These are phyloP conservation scores for Xanthoceras sorbifolium DNA, from an alignment of 345 rosid species.

Conservation along the genomic window DNA sequence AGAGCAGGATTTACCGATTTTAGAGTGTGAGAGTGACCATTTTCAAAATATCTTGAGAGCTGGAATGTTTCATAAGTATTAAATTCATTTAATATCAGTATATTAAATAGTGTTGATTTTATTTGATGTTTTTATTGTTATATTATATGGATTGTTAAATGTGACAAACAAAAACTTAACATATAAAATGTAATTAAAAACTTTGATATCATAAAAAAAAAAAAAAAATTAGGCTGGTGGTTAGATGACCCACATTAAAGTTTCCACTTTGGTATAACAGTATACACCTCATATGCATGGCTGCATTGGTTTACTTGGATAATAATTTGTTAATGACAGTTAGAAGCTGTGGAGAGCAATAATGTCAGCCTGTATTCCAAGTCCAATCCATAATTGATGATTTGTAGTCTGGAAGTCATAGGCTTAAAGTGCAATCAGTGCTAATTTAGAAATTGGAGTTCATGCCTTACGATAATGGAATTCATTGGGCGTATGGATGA, in stretches of 20 bases:
- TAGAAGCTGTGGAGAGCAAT: neutral
- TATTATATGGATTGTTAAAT: too few relatives aligned
- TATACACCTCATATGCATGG: neutral
- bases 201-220: too few relatives aligned
- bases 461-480: neutral
- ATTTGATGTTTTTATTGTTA: too few relatives aligned
- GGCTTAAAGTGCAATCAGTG: neutral
- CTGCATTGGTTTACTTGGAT: neutral
- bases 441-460: neutral
- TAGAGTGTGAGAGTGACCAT: neutral
- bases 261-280: neutral
- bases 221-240: neutral
- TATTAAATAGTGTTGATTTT: too few relatives aligned
- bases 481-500: neutral
- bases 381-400: too few relatives aligned
- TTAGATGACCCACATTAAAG: neutral
- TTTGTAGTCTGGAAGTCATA: neutral
- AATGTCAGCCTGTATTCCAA: too few relatives aligned
- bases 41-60: neutral
- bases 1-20: too few relatives aligned
- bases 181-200: too few relatives aligned
- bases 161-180: too few relatives aligned
- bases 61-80: too few relatives aligned
- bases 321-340: neutral
- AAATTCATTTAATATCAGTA: too few relatives aligned